phyloP scores from a whole-genome alignment of 2,329 filamentous ascomycete genomes.

The Remersonia thermophila region DNA sequence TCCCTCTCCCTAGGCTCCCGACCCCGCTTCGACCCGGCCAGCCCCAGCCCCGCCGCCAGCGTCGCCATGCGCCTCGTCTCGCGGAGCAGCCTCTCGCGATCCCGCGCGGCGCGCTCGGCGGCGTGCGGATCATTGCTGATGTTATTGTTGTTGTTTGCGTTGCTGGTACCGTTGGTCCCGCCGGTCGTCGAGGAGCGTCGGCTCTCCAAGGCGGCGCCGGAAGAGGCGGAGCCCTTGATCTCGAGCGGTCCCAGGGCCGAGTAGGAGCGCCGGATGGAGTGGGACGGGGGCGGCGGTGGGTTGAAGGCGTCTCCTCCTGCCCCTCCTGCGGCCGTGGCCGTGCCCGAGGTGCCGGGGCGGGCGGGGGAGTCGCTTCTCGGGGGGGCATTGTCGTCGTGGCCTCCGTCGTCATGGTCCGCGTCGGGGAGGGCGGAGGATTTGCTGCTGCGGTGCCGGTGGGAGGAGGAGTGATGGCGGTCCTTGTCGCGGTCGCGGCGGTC shows the following conservation, averaged over 20 bases:
- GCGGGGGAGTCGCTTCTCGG: no score
- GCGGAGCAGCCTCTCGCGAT: slow-evolving; percentile 53
- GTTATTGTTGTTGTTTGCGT: slow-evolving; percentile 10
- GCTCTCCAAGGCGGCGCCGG: slow-evolving; percentile 15
- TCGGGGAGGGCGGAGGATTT: slow-evolving; percentile 17
- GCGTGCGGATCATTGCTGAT: slow-evolving; percentile 48
- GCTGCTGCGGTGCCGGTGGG: slow-evolving; percentile 26
- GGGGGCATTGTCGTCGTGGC: background rate
- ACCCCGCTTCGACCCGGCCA: slow-evolving; percentile 36
- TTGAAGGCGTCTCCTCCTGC: slow-evolving; percentile 25
- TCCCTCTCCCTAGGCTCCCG: slow-evolving; percentile 36
- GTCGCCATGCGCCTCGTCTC: slow-evolving; percentile 55
- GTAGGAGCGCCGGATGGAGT: slow-evolving; percentile 9
- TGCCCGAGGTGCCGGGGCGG: no score
- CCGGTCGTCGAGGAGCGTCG: slow-evolving; percentile 25
- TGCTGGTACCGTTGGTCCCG: slow-evolving; percentile 18
- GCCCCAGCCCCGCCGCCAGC: slow-evolving; percentile 31
- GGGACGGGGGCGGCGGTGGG: slow-evolving; percentile 32
- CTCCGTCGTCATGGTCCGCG: background rate
- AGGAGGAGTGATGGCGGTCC: slow-evolving; percentile 4
- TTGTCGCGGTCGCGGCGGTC: slow-evolving; percentile 7
- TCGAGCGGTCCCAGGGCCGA: slow-evolving; percentile 19
- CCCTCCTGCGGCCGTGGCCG: slow-evolving; percentile 19
- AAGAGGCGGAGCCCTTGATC: slow-evolving; percentile 24
- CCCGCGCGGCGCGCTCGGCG: slow-evolving; percentile 53